Evolutionary conservation across 73 alveolate genomes (phyloP), one percentile per base, ranked within the genome.

Genomic region (Paramecium pentaurelia): DNA sequence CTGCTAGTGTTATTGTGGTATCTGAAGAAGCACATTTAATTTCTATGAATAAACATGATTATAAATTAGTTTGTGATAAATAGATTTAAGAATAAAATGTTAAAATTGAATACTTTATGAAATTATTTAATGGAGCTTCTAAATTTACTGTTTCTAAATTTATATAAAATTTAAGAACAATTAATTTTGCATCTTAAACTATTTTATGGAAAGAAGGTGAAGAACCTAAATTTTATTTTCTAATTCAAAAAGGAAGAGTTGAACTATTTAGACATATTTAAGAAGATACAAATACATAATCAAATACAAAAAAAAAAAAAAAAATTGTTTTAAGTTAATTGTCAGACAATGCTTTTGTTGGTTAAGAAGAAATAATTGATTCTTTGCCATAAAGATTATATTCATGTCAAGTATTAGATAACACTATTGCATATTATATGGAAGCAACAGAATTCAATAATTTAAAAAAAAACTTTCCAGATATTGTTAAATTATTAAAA

Each of bases 171-270:
- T 27, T 80, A 27, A 40, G 73, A 44, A 34, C 91, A 18, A 80
- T 80, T 18, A 80, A 30, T 25, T 80, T 80, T 47, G 25, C 71
- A 32, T 28, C 91, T 12, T 27, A 40, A 32, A 27, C 91, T 45
- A 80, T 80, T 20, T 47, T 80, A 44, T 80, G 91, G 91, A 80
- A 44, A 80, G 91, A 80, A 49, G 91, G 91, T 12, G 91, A 80
- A 47, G 91, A 80, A 47, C 91, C 91, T 7, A 80, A 80, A 18
- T 80, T 80, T 80, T 80, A 27, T 27, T 44, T 80, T 45, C 77
- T 80, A 11, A 80, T 80, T 9, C 4, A 40, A 25, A 80, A 80
- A 18, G 91, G 91, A 8, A 80, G 91, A 44, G 91, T 80, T 4
- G 91, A 80, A 80, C 75, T 80, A 1, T 80, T 10, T 49, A n/a